Conservation (phyloP, 345 rosid genomes). For the Trapa incisa region DNA sequence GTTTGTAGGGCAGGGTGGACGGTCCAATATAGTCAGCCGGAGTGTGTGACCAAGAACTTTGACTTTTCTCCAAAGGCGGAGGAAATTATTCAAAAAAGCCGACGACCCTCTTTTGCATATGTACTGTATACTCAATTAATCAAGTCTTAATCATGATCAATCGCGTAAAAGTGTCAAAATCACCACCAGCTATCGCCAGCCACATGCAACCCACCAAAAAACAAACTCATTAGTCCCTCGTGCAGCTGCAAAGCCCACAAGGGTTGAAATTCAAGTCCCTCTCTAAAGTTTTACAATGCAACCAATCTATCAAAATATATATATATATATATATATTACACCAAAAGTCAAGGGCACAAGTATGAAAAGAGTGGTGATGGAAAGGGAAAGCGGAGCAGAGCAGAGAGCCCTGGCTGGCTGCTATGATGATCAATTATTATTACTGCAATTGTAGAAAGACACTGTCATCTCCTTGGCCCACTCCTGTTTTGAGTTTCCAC, state of each 20-base stretch:
- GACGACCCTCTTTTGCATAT: neutral
- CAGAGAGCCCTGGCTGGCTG: too few relatives aligned
- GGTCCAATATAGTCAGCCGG: neutral
- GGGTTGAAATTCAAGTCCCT: neutral
- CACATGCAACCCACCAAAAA: slow-evolving; percentile 1
- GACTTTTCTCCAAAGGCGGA: neutral
- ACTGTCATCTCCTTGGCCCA: too few relatives aligned
- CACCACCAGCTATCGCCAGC: neutral
- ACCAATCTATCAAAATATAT: too few relatives aligned
- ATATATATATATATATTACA: too few relatives aligned
- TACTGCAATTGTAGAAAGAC: too few relatives aligned
- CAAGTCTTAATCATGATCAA: neutral
- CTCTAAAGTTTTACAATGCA: neutral
- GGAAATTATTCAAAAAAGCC: neutral
- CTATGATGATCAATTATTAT: too few relatives aligned
- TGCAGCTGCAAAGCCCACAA: neutral
- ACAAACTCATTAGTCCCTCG: neutral
- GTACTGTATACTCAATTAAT: neutral
- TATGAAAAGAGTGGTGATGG: too few relatives aligned
- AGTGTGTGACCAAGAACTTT: neutral
- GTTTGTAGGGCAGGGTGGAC: neutral
- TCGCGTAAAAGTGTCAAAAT: neutral
- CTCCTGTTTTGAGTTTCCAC: neutral
- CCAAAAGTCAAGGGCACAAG: too few relatives aligned
- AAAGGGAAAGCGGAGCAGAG: too few relatives aligned